Conservation (phyloP, 2,329 filamentous ascomycete species). For the Fusarium burgessii region DNA sequence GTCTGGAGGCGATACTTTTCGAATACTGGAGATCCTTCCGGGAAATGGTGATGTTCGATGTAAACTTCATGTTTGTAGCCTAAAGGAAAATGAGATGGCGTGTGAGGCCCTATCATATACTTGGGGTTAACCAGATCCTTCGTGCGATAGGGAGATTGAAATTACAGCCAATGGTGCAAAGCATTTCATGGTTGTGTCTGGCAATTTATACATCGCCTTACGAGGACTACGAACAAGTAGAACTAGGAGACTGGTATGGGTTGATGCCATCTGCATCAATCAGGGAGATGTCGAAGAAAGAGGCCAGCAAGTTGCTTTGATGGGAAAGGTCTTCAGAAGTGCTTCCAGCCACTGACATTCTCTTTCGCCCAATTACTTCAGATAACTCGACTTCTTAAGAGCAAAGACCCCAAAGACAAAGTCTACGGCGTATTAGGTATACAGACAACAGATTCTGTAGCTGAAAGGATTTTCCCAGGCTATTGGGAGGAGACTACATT, state of each 20-base stretch:
- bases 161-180: fast-evolving
- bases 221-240: fast-evolving
- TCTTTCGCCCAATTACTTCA: fast-evolving
- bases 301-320: not conserved
- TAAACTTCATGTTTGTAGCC: not conserved
- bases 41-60: not conserved
- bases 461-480: not conserved
- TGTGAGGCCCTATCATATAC: not conserved
- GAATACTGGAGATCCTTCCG: not conserved
- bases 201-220: fast-evolving
- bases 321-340: not conserved
- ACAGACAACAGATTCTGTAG: fast-evolving
- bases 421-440: not conserved
- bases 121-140: fast-evolving
- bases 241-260: not conserved
- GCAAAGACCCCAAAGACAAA: not conserved
- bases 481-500: fast-evolving
- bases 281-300: not conserved
- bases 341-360: not conserved
- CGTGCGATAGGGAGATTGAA: not conserved
- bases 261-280: not conserved
- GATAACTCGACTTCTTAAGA: fast-evolving
- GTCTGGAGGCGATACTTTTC: not conserved
- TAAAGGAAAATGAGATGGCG: not conserved
- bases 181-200: not conserved